A percentile compares a stretch with the other conserved stretches of the same genome.
These are phyloP conservation scores for Myriosclerotinia duriaeana DNA, from an alignment of 2,329 filamentous ascomycete genomes.

Conservation along the genomic window DNA sequence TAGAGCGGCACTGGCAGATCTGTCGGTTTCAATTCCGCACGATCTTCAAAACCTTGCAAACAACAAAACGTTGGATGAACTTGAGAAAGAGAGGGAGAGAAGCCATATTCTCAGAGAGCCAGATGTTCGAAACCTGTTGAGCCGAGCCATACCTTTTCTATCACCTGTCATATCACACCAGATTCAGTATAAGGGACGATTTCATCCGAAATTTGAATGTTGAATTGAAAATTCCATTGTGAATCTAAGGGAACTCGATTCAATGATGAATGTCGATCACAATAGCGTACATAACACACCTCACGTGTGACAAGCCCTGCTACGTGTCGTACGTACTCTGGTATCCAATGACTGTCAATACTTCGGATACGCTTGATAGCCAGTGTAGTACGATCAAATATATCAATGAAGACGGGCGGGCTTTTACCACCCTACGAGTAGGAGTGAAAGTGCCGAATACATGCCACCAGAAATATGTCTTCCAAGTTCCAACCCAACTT, in stretches of 20 bases:
- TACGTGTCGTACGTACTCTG: neutral
- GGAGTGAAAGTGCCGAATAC: neutral
- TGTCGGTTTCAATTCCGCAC: neutral
- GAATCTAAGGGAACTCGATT: neutral
- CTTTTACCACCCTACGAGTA: neutral
- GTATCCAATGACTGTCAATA: neutral
- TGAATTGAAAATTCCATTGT: neutral
- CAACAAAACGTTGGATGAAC: neutral
- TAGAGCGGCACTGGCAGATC: neutral
- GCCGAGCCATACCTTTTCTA: no score
- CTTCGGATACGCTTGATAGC: neutral
- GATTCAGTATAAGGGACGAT: neutral
- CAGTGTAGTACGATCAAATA: neutral
- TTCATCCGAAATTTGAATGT: neutral
- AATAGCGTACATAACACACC: neutral
- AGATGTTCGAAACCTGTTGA: neutral
- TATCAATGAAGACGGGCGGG: neutral
- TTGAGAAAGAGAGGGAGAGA: neutral
- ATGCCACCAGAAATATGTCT: neutral
- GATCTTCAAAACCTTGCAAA: neutral
- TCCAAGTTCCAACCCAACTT: neutral
- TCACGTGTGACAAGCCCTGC: neutral
- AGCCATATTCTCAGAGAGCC: neutral
- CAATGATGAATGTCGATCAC: neutral
- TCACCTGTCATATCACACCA: constrained; percentile 10